Evolutionary conservation across 345 rosid genomes (phyloP).

Genomic region (Brassica juncea): DNA sequence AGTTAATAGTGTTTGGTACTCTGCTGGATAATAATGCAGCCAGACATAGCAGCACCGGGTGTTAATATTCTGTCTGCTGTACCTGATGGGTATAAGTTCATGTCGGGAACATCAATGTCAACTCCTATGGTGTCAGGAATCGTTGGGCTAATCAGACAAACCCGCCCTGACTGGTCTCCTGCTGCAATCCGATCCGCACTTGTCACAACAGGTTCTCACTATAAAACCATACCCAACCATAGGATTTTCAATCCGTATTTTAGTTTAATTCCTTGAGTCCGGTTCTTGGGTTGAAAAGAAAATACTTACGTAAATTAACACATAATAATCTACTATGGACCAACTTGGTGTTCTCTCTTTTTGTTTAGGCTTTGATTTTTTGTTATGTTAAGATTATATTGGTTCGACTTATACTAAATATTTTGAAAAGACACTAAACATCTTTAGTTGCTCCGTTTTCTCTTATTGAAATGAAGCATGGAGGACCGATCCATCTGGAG

Average conservation of each 20-base stretch:
- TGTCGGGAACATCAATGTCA: constrained; percentile 52
- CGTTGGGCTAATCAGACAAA: constrained; percentile 43
- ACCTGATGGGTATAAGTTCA: constrained; percentile 15
- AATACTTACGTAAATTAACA: neutral
- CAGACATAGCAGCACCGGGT: constrained; percentile 55
- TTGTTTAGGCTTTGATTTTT: neutral
- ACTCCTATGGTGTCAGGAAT: constrained; percentile 48
- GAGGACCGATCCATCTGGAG: constrained; percentile 50
- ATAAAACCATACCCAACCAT: neutral
- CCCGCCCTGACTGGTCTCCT: constrained; percentile 50
- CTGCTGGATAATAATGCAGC: constrained; percentile 35
- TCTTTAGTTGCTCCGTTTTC: neutral
- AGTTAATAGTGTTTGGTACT: neutral
- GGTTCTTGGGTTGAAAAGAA: neutral
- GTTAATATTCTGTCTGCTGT: constrained; percentile 44
- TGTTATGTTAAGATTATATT: neutral
- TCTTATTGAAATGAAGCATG: constrained; percentile 29
- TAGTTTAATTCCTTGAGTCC: neutral
- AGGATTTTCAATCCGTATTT: neutral
- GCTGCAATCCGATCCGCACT: constrained; percentile 53
- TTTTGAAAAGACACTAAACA: constrained; percentile 1
- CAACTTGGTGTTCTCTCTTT: neutral
- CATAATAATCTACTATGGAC: neutral
- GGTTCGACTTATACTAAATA: neutral
- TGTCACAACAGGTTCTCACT: constrained; percentile 48